Percentiles rank a stretch among this genome's conserved stretches.
These are phyloP conservation scores for Castanopsis chinensis DNA, from an alignment of 306 rosid species.

Conservation along the genomic window DNA sequence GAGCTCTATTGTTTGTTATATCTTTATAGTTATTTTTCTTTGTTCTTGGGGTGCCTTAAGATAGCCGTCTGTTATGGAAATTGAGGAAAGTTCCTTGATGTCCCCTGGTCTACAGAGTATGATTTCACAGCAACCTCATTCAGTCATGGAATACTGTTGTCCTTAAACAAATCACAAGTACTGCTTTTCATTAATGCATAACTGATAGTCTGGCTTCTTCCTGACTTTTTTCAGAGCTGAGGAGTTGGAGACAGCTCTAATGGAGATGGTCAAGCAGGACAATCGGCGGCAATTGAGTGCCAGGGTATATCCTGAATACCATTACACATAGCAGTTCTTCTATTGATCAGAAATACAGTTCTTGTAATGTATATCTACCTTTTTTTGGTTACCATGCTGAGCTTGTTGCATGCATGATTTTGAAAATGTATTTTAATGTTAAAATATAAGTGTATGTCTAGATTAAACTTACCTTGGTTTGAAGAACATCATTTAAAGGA, in stretches of 20 bases:
- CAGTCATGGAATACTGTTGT: background rate
- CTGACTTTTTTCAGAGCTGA: constrained; percentile 64
- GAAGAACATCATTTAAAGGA: background rate
- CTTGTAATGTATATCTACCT: constrained; percentile 10
- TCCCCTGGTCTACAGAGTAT: background rate
- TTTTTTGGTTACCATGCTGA: background rate
- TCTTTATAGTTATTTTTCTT: background rate
- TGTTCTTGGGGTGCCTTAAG: background rate
- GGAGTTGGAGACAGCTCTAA: constrained; percentile 95
- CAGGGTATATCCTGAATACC: constrained; percentile 51
- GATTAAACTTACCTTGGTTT: too few relatives aligned
- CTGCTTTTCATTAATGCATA: constrained; percentile 9
- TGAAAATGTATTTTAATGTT: background rate
- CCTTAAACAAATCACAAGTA: background rate
- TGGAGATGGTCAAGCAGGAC: constrained; percentile 98
- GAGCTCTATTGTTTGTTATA: background rate
- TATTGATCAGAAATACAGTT: background rate
- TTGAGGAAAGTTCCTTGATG: background rate
- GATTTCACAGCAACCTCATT: background rate
- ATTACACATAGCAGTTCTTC: background rate
- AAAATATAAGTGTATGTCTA: background rate
- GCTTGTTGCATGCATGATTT: background rate
- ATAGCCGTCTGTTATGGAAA: background rate
- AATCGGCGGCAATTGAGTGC: constrained; percentile 94
- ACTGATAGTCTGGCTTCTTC: constrained; percentile 22